Evolutionary conservation across 2,329 filamentous ascomycete species (phyloP), one percentile per base, ranked within the genome.

Genomic region (Zymoseptoria crescenta): DNA sequence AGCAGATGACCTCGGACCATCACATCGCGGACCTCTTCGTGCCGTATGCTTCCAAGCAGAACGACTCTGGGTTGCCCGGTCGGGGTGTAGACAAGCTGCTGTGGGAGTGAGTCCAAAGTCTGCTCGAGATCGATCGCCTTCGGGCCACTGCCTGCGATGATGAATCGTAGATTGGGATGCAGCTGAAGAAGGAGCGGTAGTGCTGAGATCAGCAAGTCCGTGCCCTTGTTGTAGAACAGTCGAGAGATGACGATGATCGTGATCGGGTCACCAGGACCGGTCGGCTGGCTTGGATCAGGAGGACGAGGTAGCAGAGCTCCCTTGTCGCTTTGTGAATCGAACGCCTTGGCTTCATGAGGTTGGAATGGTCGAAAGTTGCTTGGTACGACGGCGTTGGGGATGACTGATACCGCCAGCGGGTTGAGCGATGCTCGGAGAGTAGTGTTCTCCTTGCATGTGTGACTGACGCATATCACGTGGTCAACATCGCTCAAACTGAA

Each of bases 361-460:
- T 80, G 80, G 1, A 88, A 74, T 0, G 93, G 94, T 55, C 87
- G 85, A 70, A 99, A 99, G 75, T 96, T 96, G 69, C 96, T 92
- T 9, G 95, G 92, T 1, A 99, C 95, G 1, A 99, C 89, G 8
- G 94, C 94, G 67, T 99, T 99, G 13, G 94, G 94, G 59, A 99
- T 97, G 45, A 96, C 94, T 0, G 93, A 97, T 21, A 99, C 94
- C 87, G 96, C 96, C 24, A 96, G 79, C 1, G 94, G 95, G 69
- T 99, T 95, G 1, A 99, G 82, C 0, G 93, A 96, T 3, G 94
- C 94, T 69, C 94, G 84, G 8, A 99, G 83, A 6, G 97, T 94
- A 0, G 94, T 99, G 70, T 99, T 99, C 74, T 99, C 94, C 74
- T 99, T 99, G 78, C 91, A 96, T 48, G 94, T 99, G 79, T 99